Base-by-base conservation (phyloP, 192 early-diverging fungal genomes). In the Coemansia sp. region DNA sequence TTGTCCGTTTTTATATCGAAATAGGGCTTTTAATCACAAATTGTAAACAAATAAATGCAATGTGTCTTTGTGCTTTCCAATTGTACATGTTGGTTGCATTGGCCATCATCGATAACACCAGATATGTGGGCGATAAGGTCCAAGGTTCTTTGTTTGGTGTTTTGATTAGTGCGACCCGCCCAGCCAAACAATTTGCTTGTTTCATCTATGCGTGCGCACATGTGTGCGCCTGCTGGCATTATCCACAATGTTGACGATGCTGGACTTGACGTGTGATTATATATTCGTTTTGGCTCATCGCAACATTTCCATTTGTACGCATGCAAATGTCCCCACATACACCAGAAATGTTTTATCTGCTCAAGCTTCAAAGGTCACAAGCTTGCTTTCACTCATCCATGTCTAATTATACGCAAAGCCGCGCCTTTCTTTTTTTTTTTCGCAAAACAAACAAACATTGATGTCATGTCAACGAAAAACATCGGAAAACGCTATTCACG, bases 401-500 rank as follows among this genome's bases (percentile, higher is more conserved):
- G 5, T 45, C 44, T 45, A 9, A 45, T 45, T 45, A 45, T 12
- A 45, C 44, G 16, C 16, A 44, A 44, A 15, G 16, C 10, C 43
- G 43, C 16, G 10, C 1, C 16, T 16, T 44, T 44, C 1, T 44
- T 7, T 16, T 44, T 15, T 44, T 7, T 16, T 44, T 15, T 15
- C 16, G 16, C 10, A 44, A 15, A 44, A 44, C 43, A 44, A 15
- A 15, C 16, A 44, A 44, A 44, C 10, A 30, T 30, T 30, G 30
- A 30, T 30, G 30, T 30, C 30, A 30, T 30, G 30, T 30, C 30
- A 30, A 30, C 30, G 30, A 30, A 30, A 30, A 30, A 30, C 30
- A 30, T 39, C 43, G 18, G 5, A 5, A 5, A 9, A 5, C 0
- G 62, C 30, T 74, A 80, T 33, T 81, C 78, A n/a, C 78, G 78